Base-by-base conservation (phyloP, 2,329 filamentous ascomycete genomes). In the Aureobasidium vineae region DNA sequence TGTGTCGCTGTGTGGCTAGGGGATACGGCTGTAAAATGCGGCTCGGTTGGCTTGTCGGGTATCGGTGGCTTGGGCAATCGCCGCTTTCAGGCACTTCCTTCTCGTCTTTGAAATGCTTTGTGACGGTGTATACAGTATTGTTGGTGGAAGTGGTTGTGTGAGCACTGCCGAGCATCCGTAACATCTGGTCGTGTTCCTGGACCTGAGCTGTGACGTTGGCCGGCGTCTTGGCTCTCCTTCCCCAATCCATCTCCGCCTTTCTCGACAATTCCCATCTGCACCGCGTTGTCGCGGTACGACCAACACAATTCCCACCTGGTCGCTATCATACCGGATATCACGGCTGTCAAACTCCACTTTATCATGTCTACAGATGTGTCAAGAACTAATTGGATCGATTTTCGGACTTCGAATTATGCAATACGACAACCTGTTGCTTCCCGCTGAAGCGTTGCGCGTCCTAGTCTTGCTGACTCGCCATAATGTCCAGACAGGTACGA, bases 121-220 rank as follows among this genome's bases (percentile, higher is more conserved):
- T 43, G 6, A 19, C 16, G 2, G 8, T 33, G 49, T 52, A 33
- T 52, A 16, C 16, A 31, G n/a, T n/a, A 19, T 26, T 38, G 50
- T n/a, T 38, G 50, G 21, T 36, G 19, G 41, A 33, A 15, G 15
- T 31, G 26, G 38, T 4, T 43, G n/a, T 31, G 38, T 31, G 26
- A 41, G 36, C 54, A 33, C 50, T 57, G 53, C 36, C 53, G 36
- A 41, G 21, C 23, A 41, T 31, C 36, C 21, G 53, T 23, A 57
- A 57, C 13, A 28, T 57, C 33, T 57, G 38, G 53, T 57, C 53
- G 53, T 23, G 53, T 41, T 57, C 21, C 15, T 57, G 38, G 36
- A 57, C 38, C 36, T 26, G 28, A n/a, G 54, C 38, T 15, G 53
- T 57, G 54, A 43, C 54, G 50, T 38, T n/a, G 31, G 4, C 28